These are phyloP conservation scores for Wickerhamiella infanticola DNA, from an alignment of 1,139 yeast genomes.

Conservation along the genomic window DNA sequence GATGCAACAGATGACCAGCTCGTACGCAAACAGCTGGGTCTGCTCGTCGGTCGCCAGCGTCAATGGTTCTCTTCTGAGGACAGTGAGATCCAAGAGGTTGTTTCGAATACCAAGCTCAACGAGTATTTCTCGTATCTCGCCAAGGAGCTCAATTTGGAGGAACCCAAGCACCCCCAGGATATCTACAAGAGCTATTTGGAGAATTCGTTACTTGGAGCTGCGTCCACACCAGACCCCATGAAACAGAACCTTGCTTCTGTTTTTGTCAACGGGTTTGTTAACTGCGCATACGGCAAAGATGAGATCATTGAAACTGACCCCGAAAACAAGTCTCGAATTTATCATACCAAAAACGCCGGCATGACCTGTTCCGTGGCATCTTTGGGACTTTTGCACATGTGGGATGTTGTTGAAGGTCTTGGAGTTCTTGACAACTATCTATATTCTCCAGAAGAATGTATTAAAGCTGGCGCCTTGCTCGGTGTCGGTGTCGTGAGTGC, in stretches of 20 bases:
- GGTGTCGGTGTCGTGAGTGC: slow-evolving; percentile 94
- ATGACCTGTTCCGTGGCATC: slow-evolving; percentile 77
- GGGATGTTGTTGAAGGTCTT: slow-evolving; percentile 84
- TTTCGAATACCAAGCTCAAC: slow-evolving; percentile 63
- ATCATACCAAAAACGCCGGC: slow-evolving; percentile 82
- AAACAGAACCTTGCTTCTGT: slow-evolving; percentile 92
- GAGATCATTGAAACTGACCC: slow-evolving; percentile 57
- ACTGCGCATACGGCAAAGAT: slow-evolving; percentile 81
- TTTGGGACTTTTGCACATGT: slow-evolving; percentile 75
- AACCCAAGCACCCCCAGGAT: slow-evolving; percentile 91
- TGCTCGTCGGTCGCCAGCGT: slow-evolving; percentile 77
- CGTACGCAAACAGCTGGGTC: slow-evolving; percentile 79
- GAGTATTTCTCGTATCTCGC: slow-evolving; percentile 70
- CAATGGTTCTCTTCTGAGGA: slow-evolving; percentile 62
- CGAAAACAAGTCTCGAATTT: slow-evolving; percentile 71
- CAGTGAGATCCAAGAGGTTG: slow-evolving; percentile 71
- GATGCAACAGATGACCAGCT: slow-evolving; percentile 41
- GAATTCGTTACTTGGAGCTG: slow-evolving; percentile 42
- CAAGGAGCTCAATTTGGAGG: slow-evolving; percentile 73
- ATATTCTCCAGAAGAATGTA: slow-evolving; percentile 71
- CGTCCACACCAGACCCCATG: slow-evolving; percentile 61
- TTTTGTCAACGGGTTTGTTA: slow-evolving; percentile 82
- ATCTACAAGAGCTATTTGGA: slow-evolving; percentile 85
- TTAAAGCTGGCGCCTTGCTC: slow-evolving; percentile 89
- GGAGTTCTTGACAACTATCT: slow-evolving; percentile 81